Conservation (phyloP, 2,329 filamentous ascomycete genomes). For the Albifimbria verrucaria region DNA sequence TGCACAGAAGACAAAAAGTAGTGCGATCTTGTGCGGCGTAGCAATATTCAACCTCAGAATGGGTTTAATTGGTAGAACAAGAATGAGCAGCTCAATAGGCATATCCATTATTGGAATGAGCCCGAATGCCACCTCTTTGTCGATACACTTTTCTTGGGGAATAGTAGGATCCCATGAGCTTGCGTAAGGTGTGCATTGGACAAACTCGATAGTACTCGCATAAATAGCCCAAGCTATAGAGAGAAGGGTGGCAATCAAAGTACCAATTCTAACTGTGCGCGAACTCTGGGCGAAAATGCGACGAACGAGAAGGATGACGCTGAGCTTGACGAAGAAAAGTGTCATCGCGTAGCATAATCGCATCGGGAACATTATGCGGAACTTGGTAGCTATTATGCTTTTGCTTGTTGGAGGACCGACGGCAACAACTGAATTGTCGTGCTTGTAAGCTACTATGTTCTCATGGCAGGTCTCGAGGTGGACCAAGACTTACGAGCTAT, state of each 20-base stretch:
- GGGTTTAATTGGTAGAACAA: conserved; percentile 4
- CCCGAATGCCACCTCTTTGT: conserved; percentile 3
- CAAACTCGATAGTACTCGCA: conserved; percentile 5
- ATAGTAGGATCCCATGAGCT: conserved; percentile 5
- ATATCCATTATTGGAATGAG: conserved; percentile 6
- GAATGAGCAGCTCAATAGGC: conserved; percentile 4
- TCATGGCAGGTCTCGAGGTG: not conserved
- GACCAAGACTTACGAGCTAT: not conserved
- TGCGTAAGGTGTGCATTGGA: conserved; percentile 5
- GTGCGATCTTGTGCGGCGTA: conserved; percentile 7
- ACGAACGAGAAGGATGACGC: conserved; percentile 10
- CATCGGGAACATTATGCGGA: conserved; percentile 6
- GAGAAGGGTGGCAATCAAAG: conserved; percentile 1
- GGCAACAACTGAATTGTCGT: not conserved
- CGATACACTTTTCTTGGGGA: not conserved
- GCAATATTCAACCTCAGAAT: conserved; percentile 7
- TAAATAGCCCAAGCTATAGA: conserved; percentile 5
- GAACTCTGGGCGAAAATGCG: conserved; percentile 9
- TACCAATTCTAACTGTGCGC: conserved; percentile 2
- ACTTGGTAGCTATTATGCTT: not conserved
- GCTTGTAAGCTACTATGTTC: not conserved
- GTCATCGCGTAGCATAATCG: conserved; percentile 9
- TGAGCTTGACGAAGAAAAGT: conserved; percentile 10
- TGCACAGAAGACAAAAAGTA: conserved; percentile 7
- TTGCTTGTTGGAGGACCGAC: not conserved